These are phyloP conservation scores for Suillus alpinus DNA, from an alignment of 768 basidiomycete genomes.

Conservation along the genomic window DNA sequence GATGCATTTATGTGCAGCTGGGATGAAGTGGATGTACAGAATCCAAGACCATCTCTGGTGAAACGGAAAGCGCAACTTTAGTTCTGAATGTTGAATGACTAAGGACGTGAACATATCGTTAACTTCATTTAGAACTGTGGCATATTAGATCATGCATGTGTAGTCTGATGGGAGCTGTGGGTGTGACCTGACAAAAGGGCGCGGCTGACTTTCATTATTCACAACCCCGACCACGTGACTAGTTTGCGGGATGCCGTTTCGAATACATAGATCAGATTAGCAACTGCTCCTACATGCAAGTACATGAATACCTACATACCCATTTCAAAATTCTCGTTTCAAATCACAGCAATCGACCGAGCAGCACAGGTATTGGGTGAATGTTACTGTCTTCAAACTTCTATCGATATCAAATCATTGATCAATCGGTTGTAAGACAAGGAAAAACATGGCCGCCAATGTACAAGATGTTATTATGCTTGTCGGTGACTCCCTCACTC, in stretches of 20 bases:
- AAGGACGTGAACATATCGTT: background rate
- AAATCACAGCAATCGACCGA: background rate
- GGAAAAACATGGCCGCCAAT: slow-evolving; percentile 48
- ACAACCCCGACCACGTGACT: background rate
- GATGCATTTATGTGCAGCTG: slow-evolving; percentile 19
- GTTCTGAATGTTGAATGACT: background rate
- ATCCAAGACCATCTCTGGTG: slow-evolving; percentile 21
- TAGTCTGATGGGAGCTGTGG: background rate
- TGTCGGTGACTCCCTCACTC: slow-evolving; percentile 82
- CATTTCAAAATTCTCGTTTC: background rate
- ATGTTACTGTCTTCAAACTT: background rate
- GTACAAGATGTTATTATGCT: slow-evolving; percentile 69
- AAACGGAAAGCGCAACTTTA: slow-evolving; percentile 13
- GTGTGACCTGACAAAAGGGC: background rate
- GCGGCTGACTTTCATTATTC: background rate
- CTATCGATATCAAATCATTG: background rate
- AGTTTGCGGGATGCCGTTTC: slow-evolving; percentile 1
- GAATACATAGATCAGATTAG: slow-evolving; percentile 5
- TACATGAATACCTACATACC: background rate
- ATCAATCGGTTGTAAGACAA: background rate
- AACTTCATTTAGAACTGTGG: background rate
- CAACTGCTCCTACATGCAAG: background rate
- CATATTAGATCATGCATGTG: background rate
- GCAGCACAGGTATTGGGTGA: background rate
- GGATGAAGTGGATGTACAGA: slow-evolving; percentile 17